Percentiles rank a stretch among this genome's conserved stretches.
These are phyloP conservation scores for Xerocomellus chrysenteron DNA, from an alignment of 768 basidiomycete genomes.

Conservation along the genomic window DNA sequence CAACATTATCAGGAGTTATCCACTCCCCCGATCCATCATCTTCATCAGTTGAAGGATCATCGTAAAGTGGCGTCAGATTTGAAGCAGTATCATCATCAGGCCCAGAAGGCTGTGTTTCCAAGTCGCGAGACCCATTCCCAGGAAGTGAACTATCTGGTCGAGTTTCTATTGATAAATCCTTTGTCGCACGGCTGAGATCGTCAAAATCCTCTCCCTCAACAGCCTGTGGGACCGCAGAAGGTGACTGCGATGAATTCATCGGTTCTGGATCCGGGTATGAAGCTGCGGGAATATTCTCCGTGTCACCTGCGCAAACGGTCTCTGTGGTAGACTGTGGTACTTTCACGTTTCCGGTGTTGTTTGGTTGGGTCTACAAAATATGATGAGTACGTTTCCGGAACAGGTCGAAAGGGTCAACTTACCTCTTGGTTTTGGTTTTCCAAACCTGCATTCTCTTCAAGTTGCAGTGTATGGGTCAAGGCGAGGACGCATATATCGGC, in stretches of 20 bases:
- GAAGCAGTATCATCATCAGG: constrained; percentile 1
- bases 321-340: neutral
- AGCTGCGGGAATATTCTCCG: neutral
- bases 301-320: neutral
- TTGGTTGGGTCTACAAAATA: constrained; percentile 7
- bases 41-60: constrained; percentile 70
- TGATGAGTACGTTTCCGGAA: neutral
- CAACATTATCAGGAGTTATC: constrained; percentile 92
- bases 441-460: constrained; percentile 40
- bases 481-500: constrained; percentile 91
- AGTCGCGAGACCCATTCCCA: constrained; percentile 35
- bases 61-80: constrained; percentile 45
- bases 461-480: constrained; percentile 76
- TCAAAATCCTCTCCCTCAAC: neutral
- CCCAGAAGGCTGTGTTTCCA: constrained; percentile 26
- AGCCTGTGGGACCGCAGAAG: neutral
- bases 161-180: constrained; percentile 14
- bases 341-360: neutral
- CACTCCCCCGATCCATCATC: constrained; percentile 92
- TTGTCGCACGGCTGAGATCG: constrained; percentile 12
- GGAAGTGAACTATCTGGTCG: constrained; percentile 1
- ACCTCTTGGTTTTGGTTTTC: constrained; percentile 32
- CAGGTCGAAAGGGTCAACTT: constrained; percentile 13
- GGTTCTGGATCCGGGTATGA: neutral
- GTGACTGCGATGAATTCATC: neutral